Conservation (phyloP, 768 basidiomycete species). For the Phylloporus sp. region DNA sequence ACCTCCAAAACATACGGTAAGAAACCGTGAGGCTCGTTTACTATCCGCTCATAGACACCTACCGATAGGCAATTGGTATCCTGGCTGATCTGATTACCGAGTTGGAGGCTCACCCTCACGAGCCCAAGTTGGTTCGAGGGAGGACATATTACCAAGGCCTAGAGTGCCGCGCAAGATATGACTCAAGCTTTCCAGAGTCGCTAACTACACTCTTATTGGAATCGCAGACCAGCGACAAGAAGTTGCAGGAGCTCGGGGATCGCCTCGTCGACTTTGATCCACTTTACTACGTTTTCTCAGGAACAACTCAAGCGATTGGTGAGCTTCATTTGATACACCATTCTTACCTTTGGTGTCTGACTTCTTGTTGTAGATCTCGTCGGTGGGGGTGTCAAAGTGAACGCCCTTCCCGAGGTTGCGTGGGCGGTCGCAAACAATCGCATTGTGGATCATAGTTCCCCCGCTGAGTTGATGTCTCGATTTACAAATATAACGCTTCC, state of each 20-base stretch:
- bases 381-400: no score
- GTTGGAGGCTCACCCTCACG: not conserved
- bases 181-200: not conserved
- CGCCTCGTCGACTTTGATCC: not conserved
- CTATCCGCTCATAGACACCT: not conserved
- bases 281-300: not conserved
- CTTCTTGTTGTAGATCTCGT: not conserved
- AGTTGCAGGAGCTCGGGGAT: not conserved
- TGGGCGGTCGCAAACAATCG: not conserved
- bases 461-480: not conserved
- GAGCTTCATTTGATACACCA: not conserved
- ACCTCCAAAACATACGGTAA: not conserved
- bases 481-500: not conserved
- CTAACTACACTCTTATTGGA: not conserved
- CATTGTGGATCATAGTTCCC: not conserved
- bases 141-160: not conserved
- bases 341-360: not conserved
- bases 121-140: not conserved
- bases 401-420: not conserved
- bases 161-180: not conserved
- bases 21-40: not conserved
- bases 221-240: no score
- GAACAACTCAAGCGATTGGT: not conserved
- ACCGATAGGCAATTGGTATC: no score
- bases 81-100: not conserved